Evolutionary conservation across 148 eudicot species (phyloP), one percentile per base, ranked within the genome.

Genomic region (Rheum nobile): DNA sequence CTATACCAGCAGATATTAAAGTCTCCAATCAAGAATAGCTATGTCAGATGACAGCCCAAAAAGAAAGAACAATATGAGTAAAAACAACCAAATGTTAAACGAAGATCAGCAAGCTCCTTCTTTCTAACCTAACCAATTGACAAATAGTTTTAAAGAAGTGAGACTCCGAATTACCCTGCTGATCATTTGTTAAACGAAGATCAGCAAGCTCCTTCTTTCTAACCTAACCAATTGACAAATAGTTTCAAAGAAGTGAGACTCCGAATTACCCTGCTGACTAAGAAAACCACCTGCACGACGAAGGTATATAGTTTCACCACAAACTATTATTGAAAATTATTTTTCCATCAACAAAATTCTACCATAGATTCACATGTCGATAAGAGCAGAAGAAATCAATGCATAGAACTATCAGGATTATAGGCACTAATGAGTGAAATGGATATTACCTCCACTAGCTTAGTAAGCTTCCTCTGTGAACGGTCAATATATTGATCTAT

Each of bases 401-500:
- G 32, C 0, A 26, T 34, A 17, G 4, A 8, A 38, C 26, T 34
- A 19, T n/a, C 43, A 39, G 19, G 43, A 34, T 41, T 55, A n/a
- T 55, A 21, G 29, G 61, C 0, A 55, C 63, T 21, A 55, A 55
- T 1, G 21, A 38, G 47, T 29, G 69, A 65, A 69, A 79, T 71
- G 74, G 52, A 78, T 22, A 74, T 76, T 88, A 95, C 98, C 98
- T 86, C 92, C 46, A 95, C 97, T 70, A 95, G 86, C 82, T 86
- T 85, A 22, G 88, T 91, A 71, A 95, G 84, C 82, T 95, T 95
- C 78, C 96, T 79, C 72, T 89, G 87, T 8, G 96, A 90, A 16
- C 97, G 90, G 77, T 88, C 96, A 79, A 95, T 91, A 76, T 91
- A 95, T 44, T 82, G 96, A 79, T 90, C 85, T 83, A 95, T 88